Evolutionary conservation across 2,329 filamentous ascomycete species (phyloP).

Genomic region (Ophiostoma novo-ulmi): DNA sequence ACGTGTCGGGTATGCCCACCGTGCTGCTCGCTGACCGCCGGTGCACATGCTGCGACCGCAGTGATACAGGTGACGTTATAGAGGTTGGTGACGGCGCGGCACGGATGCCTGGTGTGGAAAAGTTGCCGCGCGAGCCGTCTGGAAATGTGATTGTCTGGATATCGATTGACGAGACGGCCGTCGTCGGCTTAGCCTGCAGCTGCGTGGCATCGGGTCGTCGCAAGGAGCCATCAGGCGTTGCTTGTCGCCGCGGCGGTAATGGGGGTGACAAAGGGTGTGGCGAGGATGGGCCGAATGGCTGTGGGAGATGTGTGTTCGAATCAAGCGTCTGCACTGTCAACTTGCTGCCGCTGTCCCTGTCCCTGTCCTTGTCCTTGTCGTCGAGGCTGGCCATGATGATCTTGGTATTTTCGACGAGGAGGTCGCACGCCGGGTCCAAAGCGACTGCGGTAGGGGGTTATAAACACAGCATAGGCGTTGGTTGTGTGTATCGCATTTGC

Average conservation of each 20-base stretch:
- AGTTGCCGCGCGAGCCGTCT: constrained; percentile 63
- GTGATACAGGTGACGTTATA: constrained; percentile 18
- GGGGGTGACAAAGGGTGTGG: constrained; percentile 30
- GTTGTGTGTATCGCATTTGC: background rate
- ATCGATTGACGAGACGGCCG: constrained; percentile 75
- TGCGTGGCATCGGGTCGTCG: constrained; percentile 36
- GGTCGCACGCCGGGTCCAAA: constrained; percentile 2
- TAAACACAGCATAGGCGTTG: background rate
- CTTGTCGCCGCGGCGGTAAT: constrained; percentile 40
- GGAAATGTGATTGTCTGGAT: constrained; percentile 71
- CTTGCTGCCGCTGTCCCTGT: constrained; percentile 19
- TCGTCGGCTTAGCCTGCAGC: constrained; percentile 66
- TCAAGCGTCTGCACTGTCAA: background rate
- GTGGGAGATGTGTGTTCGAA: background rate
- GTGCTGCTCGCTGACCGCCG: constrained; percentile 24
- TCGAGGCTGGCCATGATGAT: constrained; percentile 30
- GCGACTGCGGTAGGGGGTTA: constrained; percentile 14
- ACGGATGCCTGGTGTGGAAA: constrained; percentile 41
- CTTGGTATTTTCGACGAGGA: background rate
- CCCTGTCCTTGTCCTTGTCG: constrained; percentile 23
- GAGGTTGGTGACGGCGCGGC: constrained; percentile 36
- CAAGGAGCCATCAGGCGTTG: constrained; percentile 47
- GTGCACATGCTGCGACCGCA: constrained; percentile 9
- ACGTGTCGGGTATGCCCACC: background rate
- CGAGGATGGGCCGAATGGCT: constrained; percentile 29